These are phyloP conservation scores for Nectriaceae sp. DNA, from an alignment of 2,329 filamentous ascomycete species.

Conservation along the genomic window DNA sequence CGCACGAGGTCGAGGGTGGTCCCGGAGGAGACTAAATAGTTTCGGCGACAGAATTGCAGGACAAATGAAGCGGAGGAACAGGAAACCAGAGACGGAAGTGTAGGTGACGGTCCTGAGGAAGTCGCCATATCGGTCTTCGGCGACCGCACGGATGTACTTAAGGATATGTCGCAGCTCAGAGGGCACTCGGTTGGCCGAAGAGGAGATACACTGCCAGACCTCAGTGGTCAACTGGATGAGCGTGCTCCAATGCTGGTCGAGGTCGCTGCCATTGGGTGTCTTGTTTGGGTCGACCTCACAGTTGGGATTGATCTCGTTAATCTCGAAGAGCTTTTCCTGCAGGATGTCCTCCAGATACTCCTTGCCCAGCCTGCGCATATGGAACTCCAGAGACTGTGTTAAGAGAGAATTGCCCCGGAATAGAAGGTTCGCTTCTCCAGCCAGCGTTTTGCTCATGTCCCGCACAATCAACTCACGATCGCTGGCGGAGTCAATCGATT, in stretches of 20 bases:
- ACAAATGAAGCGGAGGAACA: constrained; percentile 94
- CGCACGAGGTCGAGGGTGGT: constrained; percentile 80
- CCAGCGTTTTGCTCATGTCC: constrained; percentile 76
- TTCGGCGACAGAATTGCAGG: constrained; percentile 96
- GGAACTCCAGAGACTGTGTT: constrained; percentile 89
- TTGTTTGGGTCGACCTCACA: constrained; percentile 95
- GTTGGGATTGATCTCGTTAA: constrained; percentile 86
- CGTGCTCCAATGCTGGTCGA: constrained; percentile 80
- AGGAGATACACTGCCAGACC: constrained; percentile 81
- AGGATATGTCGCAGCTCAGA: constrained; percentile 82
- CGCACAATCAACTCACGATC: constrained; percentile 73
- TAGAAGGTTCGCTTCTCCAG: constrained; percentile 88
- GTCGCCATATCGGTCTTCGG: constrained; percentile 92
- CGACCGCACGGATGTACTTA: constrained; percentile 87
- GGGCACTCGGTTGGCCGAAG: constrained; percentile 74
- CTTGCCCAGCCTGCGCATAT: constrained; percentile 92
- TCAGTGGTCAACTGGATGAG: constrained; percentile 77
- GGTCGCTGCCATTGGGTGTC: constrained; percentile 62
- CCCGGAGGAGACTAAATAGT: constrained; percentile 80
- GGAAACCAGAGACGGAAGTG: constrained; percentile 91
- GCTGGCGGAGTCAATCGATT: constrained; percentile 61
- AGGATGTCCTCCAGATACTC: constrained; percentile 90
- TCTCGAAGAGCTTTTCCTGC: constrained; percentile 81
- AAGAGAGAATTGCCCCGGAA: constrained; percentile 94
- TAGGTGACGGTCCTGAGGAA: constrained; percentile 88